A percentile compares a stretch with the other conserved stretches of the same genome.
Evolutionary conservation across 2,329 filamentous ascomycete species (phyloP).

Genomic region (Elsinoe perseae): DNA sequence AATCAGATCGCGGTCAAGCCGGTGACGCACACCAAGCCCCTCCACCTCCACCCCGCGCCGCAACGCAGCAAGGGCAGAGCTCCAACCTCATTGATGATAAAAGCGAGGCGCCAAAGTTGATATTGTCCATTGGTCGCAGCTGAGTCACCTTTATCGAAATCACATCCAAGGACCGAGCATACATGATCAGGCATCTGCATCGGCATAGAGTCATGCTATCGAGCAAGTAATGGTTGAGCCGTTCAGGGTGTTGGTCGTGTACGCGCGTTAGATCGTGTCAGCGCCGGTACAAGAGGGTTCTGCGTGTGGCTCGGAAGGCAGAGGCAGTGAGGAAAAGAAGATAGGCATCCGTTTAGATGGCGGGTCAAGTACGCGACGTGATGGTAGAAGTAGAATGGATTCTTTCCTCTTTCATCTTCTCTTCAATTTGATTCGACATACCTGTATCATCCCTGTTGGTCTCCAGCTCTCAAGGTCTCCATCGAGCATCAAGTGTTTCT

Average conservation of each 20-base stretch:
- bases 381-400: not conserved
- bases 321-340: not conserved
- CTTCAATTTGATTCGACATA: too few species aligned
- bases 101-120: not conserved
- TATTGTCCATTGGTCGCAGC: too few species aligned
- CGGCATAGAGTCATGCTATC: not conserved
- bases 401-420: not conserved
- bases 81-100: not conserved
- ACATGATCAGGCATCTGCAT: not conserved
- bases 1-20: not conserved
- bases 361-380: slow-evolving; percentile 5
- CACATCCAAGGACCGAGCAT: not conserved
- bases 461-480: too few species aligned
- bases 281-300: slow-evolving; percentile 9
- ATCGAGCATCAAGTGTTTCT: not conserved
- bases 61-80: too few species aligned
- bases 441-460: not conserved
- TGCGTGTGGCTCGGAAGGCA: not conserved
- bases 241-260: slow-evolving; percentile 11
- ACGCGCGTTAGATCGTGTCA: slow-evolving; percentile 15
- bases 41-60: not conserved
- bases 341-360: slow-evolving; percentile 17
- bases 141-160: too few species aligned
- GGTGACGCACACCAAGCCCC: not conserved
- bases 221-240: not conserved